These are phyloP conservation scores for Amauroascus verrucosus DNA, from an alignment of 2,329 filamentous ascomycete genomes.

Conservation along the genomic window DNA sequence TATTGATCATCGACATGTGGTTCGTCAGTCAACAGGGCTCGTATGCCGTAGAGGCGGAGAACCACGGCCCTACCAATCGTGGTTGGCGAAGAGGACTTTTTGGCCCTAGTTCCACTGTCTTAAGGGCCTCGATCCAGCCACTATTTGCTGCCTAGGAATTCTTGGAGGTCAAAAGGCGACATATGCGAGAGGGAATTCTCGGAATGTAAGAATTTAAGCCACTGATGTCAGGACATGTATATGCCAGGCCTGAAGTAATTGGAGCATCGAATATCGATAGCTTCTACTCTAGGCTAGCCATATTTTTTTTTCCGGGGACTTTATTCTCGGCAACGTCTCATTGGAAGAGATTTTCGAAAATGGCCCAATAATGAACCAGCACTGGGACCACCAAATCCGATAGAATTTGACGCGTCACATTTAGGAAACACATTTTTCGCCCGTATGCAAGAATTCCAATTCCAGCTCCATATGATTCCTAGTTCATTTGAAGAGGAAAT, in stretches of 20 bases:
- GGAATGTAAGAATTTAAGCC: not conserved
- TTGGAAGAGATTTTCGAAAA: not conserved
- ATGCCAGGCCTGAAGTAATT: too few relatives aligned
- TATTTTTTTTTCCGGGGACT: not conserved
- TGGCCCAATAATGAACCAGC: not conserved
- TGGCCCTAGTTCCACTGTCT: not conserved
- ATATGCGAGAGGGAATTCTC: not conserved
- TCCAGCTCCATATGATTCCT: not conserved
- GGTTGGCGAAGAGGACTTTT: not conserved
- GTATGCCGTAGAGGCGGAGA: not conserved
- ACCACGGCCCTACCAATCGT: not conserved
- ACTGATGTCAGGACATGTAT: not conserved
- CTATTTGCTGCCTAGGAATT: not conserved
- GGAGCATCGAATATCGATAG: not conserved
- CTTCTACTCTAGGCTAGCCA: not conserved
- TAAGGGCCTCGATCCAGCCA: not conserved
- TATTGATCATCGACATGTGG: not conserved
- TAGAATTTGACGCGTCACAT: constrained; percentile 8
- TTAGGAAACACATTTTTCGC: not conserved
- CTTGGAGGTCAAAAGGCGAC: not conserved
- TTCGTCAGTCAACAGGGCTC: not conserved
- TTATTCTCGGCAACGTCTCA: not conserved
- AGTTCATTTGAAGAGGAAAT: constrained; percentile 1
- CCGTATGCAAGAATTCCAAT: constrained; percentile 3
- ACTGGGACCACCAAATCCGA: not conserved